Evolutionary conservation across 768 basidiomycete species (phyloP).

Genomic region (Trametes coccinea): DNA sequence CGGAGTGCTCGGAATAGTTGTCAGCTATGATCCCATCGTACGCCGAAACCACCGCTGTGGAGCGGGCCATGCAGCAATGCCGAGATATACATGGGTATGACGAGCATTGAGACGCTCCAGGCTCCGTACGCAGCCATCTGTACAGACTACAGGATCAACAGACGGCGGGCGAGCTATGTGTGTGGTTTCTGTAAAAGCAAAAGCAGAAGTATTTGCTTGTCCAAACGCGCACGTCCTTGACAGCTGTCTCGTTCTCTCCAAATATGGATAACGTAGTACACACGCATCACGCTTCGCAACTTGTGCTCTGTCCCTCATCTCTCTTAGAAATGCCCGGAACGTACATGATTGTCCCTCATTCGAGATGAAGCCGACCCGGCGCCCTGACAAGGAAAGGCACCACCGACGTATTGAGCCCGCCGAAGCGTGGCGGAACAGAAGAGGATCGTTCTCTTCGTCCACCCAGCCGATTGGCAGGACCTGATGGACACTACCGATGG

Average conservation of each 20-base stretch:
- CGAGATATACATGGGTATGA: neutral
- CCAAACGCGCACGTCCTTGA: neutral
- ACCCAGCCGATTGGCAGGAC: too few species aligned
- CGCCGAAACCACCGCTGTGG: neutral
- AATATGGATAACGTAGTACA: neutral
- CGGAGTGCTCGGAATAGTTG: conserved; percentile 18
- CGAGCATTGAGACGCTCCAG: neutral
- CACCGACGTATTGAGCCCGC: too few species aligned
- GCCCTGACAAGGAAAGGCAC: neutral
- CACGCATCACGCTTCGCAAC: conserved; percentile 1
- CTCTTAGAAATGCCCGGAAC: neutral
- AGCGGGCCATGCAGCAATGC: neutral
- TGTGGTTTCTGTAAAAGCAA: neutral
- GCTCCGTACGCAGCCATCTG: neutral
- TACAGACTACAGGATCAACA: too few species aligned
- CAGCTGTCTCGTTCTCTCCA: neutral
- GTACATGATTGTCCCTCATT: conserved; percentile 2
- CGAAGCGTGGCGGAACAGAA: too few species aligned
- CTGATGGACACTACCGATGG: too few species aligned
- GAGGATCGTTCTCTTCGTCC: too few species aligned
- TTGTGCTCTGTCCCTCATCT: conserved; percentile 7
- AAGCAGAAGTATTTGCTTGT: neutral
- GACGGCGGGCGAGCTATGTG: neutral
- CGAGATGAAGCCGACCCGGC: conserved; percentile 1
- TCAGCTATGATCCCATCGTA: conserved; percentile 8